Percentiles rank a stretch among this genome's conserved stretches.
These are phyloP conservation scores for Aspergillus kassunensis DNA, from an alignment of 495 filamentous ascomycete genomes.

Conservation along the genomic window DNA sequence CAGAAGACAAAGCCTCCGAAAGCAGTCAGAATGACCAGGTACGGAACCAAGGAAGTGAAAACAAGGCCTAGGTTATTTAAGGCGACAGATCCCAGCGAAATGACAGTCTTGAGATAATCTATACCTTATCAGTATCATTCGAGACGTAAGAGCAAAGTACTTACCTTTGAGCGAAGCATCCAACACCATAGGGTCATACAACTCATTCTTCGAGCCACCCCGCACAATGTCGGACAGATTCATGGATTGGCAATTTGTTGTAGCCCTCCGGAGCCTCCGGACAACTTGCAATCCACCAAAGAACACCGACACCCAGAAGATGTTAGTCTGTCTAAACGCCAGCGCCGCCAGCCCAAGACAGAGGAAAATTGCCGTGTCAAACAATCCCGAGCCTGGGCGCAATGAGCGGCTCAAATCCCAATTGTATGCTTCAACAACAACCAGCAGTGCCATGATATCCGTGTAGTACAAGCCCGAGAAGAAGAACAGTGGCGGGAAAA, in stretches of 20 bases:
- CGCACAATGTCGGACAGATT: constrained; percentile 25
- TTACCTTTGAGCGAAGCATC: constrained; percentile 55
- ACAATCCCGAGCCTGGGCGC: constrained; percentile 4
- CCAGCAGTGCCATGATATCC: constrained; percentile 61
- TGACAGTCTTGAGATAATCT: constrained; percentile 57
- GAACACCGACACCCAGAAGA: constrained; percentile 90
- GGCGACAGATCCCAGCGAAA: constrained; percentile 58
- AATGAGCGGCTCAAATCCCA: constrained; percentile 49
- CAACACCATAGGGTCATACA: constrained; percentile 63
- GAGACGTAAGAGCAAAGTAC: constrained; percentile 9
- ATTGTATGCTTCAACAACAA: constrained; percentile 63
- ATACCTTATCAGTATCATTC: constrained; percentile 20
- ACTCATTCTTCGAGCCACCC: constrained; percentile 43
- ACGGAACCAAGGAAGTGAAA: constrained; percentile 54
- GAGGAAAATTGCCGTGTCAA: constrained; percentile 40
- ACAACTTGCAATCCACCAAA: constrained; percentile 72
- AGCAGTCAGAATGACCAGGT: constrained; percentile 59
- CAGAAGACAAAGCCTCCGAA: constrained; percentile 75
- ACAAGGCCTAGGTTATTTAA: constrained; percentile 49
- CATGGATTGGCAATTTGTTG: constrained; percentile 23
- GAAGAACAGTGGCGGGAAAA: constrained; percentile 92
- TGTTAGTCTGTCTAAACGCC: constrained; percentile 86
- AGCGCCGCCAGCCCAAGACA: constrained; percentile 58
- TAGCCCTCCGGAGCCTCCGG: constrained; percentile 31
- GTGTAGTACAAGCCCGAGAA: constrained; percentile 95